Conservation (phyloP, 2,329 filamentous ascomycete species). For the Lachnellula hyalina region DNA sequence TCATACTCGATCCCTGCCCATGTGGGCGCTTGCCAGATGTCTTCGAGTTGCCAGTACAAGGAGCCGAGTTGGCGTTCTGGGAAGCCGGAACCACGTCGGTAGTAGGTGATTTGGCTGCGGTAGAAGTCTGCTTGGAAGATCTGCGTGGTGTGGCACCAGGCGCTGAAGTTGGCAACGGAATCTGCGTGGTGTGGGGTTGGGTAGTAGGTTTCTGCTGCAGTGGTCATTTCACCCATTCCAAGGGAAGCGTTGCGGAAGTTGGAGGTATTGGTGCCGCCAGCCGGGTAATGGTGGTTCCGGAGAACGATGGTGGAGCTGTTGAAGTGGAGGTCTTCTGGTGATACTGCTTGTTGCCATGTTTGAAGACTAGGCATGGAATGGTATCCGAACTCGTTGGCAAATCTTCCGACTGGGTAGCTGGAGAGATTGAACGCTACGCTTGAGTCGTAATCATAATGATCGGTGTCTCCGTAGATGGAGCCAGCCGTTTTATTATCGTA, state of each 20-base stretch:
- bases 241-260: constrained; percentile 39
- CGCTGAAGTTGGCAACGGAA: constrained; percentile 51
- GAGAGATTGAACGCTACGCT: constrained; percentile 47
- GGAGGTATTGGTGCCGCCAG: constrained; percentile 41
- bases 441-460: constrained; percentile 55
- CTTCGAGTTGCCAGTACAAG: constrained; percentile 62
- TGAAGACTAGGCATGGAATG: constrained; percentile 57
- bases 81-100: constrained; percentile 52
- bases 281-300: constrained; percentile 55
- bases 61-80: constrained; percentile 53
- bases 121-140: constrained; percentile 62
- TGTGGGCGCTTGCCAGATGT: constrained; percentile 59
- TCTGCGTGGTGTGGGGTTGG: constrained; percentile 49
- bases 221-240: constrained; percentile 54
- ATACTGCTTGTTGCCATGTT: constrained; percentile 50
- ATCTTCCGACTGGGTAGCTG: constrained; percentile 52
- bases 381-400: constrained; percentile 60
- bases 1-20: constrained; percentile 61
- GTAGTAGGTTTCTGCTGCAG: constrained; percentile 50
- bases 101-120: constrained; percentile 55
- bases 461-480: constrained; percentile 54
- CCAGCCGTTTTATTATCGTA: constrained; percentile 50
- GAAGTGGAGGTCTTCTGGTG: constrained; percentile 47
- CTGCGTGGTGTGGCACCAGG: constrained; percentile 58
- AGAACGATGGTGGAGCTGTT: constrained; percentile 51